A percentile compares a stretch with the other conserved stretches of the same genome.
phyloP scores from a whole-genome alignment of 805 yeast genomes.

The Pachysolen tannophilus region DNA sequence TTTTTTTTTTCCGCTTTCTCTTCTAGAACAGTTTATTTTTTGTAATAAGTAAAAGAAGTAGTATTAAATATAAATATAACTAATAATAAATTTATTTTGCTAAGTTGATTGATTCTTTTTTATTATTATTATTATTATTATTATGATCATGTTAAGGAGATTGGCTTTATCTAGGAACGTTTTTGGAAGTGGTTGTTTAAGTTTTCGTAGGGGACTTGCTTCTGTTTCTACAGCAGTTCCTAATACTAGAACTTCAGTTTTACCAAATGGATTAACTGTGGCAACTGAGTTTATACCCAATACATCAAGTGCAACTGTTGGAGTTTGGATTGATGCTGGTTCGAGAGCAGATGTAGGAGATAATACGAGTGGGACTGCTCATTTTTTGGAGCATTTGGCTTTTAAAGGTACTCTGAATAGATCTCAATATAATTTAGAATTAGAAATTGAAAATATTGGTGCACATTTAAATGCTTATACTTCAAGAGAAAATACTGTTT shows the following conservation, averaged over 20 bases:
- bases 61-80: no score
- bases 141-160: neutral
- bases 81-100: no score
- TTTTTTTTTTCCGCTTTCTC: no score
- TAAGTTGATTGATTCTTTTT: no score
- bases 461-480: slow-evolving; percentile 98
- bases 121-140: neutral
- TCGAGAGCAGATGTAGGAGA: slow-evolving; percentile 87
- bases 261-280: slow-evolving; percentile 89
- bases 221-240: slow-evolving; percentile 28
- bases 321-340: slow-evolving; percentile 98
- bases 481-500: slow-evolving; percentile 94
- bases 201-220: no score
- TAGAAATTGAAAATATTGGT: slow-evolving; percentile 93
- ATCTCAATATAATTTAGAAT: slow-evolving; percentile 74
- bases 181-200: no score
- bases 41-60: no score
- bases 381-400: slow-evolving; percentile 92
- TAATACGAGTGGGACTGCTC: slow-evolving; percentile 89
- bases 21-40: no score
- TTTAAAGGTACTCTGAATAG: slow-evolving; percentile 88
- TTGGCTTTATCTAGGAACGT: slow-evolving; percentile 3
- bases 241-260: slow-evolving; percentile 56
- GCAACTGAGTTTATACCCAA: slow-evolving; percentile 87
- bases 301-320: slow-evolving; percentile 92